Percentiles rank a stretch among this genome's conserved stretches.
phyloP scores from a whole-genome alignment of 1,139 yeast species.

The Yamadazyma pseudoaaseri region DNA sequence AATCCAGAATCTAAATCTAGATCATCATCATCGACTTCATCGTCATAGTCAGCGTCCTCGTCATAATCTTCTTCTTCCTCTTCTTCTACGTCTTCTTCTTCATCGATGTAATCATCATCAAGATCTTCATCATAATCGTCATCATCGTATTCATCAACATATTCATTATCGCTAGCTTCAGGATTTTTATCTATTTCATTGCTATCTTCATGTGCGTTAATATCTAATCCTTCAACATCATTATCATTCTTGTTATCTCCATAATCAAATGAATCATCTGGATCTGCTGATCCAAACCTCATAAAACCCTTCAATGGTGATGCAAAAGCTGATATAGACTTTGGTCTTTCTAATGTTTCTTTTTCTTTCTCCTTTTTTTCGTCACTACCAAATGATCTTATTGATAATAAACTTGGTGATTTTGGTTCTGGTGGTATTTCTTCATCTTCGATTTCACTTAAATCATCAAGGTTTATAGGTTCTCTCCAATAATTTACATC shows the following conservation, averaged over 20 bases:
- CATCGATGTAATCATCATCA: slow-evolving; percentile 27
- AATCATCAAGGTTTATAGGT: slow-evolving; percentile 66
- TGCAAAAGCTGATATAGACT: slow-evolving; percentile 36
- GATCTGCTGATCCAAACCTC: slow-evolving; percentile 28
- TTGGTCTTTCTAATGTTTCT: slow-evolving; percentile 27
- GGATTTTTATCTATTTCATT: slow-evolving; percentile 13
- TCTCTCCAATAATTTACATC: slow-evolving; percentile 94
- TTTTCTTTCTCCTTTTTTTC: slow-evolving; percentile 6
- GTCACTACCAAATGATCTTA: slow-evolving; percentile 16
- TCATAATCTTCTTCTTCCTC: slow-evolving; percentile 18
- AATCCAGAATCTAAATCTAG: slow-evolving; percentile 15
- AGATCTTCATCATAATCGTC: slow-evolving; percentile 31
- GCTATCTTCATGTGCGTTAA: slow-evolving; percentile 14
- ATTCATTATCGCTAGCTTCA: slow-evolving; percentile 18
- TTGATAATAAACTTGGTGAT: slow-evolving; percentile 20
- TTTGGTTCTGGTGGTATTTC: slow-evolving; percentile 15
- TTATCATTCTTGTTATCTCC: slow-evolving; percentile 9
- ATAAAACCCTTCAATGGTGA: slow-evolving; percentile 46
- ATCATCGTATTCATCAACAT: slow-evolving; percentile 29
- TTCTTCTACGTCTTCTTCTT: slow-evolving; percentile 20
- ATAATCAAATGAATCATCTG: slow-evolving; percentile 18
- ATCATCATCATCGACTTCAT: slow-evolving; percentile 20
- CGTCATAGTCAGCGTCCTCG: slow-evolving; percentile 23
- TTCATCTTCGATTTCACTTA: slow-evolving; percentile 48
- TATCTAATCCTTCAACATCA: slow-evolving; percentile 12